A percentile compares a stretch with the other conserved stretches of the same genome.
Evolutionary conservation across 78 protist species (phyloP).

Genomic region (Anaeramoeba ignava): DNA sequence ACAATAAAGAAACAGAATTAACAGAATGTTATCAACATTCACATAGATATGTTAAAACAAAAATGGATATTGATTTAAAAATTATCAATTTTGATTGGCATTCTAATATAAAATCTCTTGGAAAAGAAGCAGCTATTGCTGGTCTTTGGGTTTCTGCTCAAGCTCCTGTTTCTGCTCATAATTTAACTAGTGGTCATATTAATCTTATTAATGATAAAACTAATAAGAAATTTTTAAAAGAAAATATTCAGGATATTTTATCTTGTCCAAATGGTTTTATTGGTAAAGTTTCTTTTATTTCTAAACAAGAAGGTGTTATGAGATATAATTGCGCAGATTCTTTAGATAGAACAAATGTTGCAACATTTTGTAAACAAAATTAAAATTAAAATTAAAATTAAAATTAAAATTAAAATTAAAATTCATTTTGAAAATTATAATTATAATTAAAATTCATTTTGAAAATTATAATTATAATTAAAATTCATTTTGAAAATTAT

Average conservation of each 20-base stretch:
- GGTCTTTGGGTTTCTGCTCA: not conserved
- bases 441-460: too few species aligned
- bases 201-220: not conserved
- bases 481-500: too few species aligned
- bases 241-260: not conserved
- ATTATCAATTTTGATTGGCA: constrained; percentile 1
- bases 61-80: not conserved
- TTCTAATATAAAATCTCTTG: not conserved
- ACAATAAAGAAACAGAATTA: not conserved
- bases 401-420: too few species aligned
- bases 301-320: not conserved
- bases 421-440: too few species aligned
- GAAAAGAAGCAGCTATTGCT: not conserved
- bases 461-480: too few species aligned
- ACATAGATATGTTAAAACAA: not conserved
- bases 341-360: not conserved
- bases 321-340: not conserved
- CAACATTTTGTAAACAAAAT: constrained; percentile 1
- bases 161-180: not conserved
- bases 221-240: not conserved
- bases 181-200: not conserved
- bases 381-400: too few species aligned
- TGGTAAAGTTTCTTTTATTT: not conserved
- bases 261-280: not conserved
- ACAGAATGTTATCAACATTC: not conserved